Evolutionary conservation across 495 filamentous ascomycete species (phyloP).

Genomic region (Aspergillus bridgeri): DNA sequence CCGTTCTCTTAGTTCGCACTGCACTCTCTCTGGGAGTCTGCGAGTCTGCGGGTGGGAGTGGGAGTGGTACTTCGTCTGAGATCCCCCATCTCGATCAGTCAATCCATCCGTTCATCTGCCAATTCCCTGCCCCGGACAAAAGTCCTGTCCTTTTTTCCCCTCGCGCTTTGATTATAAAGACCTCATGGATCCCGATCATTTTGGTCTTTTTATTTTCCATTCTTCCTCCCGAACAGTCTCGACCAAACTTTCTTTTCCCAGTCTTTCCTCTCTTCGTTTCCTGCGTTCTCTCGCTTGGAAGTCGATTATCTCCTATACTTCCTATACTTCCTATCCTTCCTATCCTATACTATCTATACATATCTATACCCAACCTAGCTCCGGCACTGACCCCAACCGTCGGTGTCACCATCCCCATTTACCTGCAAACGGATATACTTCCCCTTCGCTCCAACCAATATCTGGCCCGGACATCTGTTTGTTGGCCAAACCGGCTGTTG

Average conservation of each 20-base stretch:
- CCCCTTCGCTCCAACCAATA: not conserved
- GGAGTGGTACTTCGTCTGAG: slow-evolving; percentile 13
- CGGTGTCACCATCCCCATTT: slow-evolving; percentile 20
- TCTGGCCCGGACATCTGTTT: not conserved
- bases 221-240: slow-evolving; percentile 9
- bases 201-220: slow-evolving; percentile 9
- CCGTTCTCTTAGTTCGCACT: too few relatives aligned
- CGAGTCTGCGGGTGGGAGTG: too few relatives aligned
- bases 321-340: too few relatives aligned
- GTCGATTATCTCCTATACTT: not conserved
- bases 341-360: too few relatives aligned
- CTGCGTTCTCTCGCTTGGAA: not conserved
- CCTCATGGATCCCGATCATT: slow-evolving; percentile 16
- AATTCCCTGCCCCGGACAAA: slow-evolving; percentile 6
- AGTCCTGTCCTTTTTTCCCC: slow-evolving; percentile 10
- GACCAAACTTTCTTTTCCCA: slow-evolving; percentile 4
- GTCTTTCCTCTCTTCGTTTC: slow-evolving; percentile 8
- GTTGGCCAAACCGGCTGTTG: not conserved
- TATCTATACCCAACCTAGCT: too few relatives aligned
- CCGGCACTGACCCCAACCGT: not conserved
- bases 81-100: slow-evolving; percentile 19
- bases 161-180: slow-evolving; percentile 17
- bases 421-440: not conserved
- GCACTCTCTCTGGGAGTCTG: too few relatives aligned
- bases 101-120: slow-evolving; percentile 9